Evolutionary conservation across 352 stramenopile genomes (phyloP), one percentile per base, ranked within the genome.

Genomic region (Phytophthora boehmeriae): DNA sequence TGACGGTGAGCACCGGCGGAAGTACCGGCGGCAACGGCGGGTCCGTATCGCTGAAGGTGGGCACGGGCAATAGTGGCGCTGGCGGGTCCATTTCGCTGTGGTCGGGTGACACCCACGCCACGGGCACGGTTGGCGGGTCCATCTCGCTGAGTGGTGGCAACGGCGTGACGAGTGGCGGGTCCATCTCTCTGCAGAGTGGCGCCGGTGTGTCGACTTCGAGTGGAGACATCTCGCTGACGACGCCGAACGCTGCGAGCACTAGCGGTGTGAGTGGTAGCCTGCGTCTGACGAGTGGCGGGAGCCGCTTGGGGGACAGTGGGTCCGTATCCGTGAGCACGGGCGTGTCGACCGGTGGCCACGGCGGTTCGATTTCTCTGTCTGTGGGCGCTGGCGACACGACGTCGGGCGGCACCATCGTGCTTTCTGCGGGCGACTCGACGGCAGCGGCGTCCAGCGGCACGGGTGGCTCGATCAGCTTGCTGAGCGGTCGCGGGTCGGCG

Each of bases 121-220:
- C 59, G n/a, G 45, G 30, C 2, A 74, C 86, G 30, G 78, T 79
- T 9, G n/a, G 34, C 2, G 78, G 38, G 20, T 44, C 38, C 13
- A 44, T 44, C 38, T 44, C 38, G 8, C 38, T 44, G 38, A 44
- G 13, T 22, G 38, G 38, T 20, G 38, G 38, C 38, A 44, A 17
- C 8, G 38, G 75, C 14, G 38, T 44, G 38, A 19, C 13, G 38
- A 44, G 38, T 17, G 38, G 38, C 38, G 38, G 38, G 8, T 44
- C 38, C 13, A 44, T 44, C 38, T 44, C 38, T 17, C 38, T 44
- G 13, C 38, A 44, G 38, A 44, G 38, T 16, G 38, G 38, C 10
- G 73, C 27, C 70, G 76, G 16, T 61, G 61, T 10, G 35, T 86
- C n/a, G 38, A 36, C 2, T 27, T 86, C 10, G 16, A 44, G 38